Evolutionary conservation across 2,329 filamentous ascomycete species (phyloP), one percentile per base, ranked within the genome.

Genomic region (Trichoderma sp.): DNA sequence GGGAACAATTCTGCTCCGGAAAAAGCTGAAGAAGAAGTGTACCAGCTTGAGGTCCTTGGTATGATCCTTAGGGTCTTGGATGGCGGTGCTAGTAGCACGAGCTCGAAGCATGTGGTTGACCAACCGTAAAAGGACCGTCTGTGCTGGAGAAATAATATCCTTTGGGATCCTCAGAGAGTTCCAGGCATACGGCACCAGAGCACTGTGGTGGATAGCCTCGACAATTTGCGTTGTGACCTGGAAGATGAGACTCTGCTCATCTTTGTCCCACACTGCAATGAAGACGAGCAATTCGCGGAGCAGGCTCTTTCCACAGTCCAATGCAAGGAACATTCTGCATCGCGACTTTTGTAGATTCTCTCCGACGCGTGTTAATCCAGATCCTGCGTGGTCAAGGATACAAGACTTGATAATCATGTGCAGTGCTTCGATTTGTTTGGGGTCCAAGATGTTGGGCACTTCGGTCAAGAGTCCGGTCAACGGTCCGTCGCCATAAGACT

Each of bases 371-470:
- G 90, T 91, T 8, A 88, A 81, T 0, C 89, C 88, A 72, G 91
- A 91, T 70, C 92, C 92, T 70, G 88, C 85, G n/a, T 89, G 89
- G 75, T 96, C 92, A 27, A 97, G 89, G 65, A 98, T 96, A 71
- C 94, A 96, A 16, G 93, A 94, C 83, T 97, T 97, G 75, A 98
- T 91, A 70, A 97, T 96, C 94, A 97, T 97, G 68, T 97, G 95
- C 65, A 98, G 83, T 6, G 96, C 94, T 79, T 98, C 95, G 66
- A 97, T 97, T 80, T 98, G 95, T 68, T 94, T 94, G 0, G 95
- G 95, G 55, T 96, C 94, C 35, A 98, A 85, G 47, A 97, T 97
- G 73, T 98, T 92, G 35, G 95, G 95, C 14, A 98, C 93, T 78
- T 98, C 95, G 0, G 95, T 97, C 68, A 98, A 83, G 16, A 98